Evolutionary conservation across 495 filamentous ascomycete genomes (phyloP), one percentile per base, ranked within the genome.

Genomic region (Trichoderma virens): DNA sequence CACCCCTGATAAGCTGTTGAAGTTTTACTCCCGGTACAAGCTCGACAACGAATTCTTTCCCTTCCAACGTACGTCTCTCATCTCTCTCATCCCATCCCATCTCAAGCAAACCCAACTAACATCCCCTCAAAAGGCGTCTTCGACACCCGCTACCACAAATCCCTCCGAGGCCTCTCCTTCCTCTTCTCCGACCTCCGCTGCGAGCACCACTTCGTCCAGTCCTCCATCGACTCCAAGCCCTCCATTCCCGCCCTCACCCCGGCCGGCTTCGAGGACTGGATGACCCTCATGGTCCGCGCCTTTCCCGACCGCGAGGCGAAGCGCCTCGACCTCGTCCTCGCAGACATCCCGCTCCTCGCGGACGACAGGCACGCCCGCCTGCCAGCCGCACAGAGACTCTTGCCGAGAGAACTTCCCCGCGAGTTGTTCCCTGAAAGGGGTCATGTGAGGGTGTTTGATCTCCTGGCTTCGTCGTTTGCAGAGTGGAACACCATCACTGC

Each of bases 141-240:
- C 70, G 68, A 67, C 56, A 68, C 71, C 31, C 72, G 73, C 45
- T 68, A 70, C 7, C 59, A 71, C 30, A 62, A 69, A 2, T 65
- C 56, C 0, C 60, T 73, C 71, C 62, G 82, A 73, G 64, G 83
- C 73, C 38, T 86, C 78, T 30, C 81, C 2, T 84, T 84, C 34
- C 77, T 97, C 62, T 96, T 91, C 71, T 82, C 86, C 59, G 88
- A 89, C 41, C 79, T 96, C 14, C 82, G 82, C 25, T 92, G 88
- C 67, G 82, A 93, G 68, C 91, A 96, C 70, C 89, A 93, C 73
- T 82, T 96, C 14, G 83, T 96, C 1, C 93, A 92, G 66, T 75
- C 80, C 27, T 77, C 82, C 34, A 68, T 81, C 18, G 78, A 79
- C 14, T 79, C 84, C 59, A 74, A 80, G 62, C 91, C 93, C 4